Evolutionary conservation across 2,329 filamentous ascomycete species (phyloP), one percentile per base, ranked within the genome.

Genomic region (Fonsecaea erecta): DNA sequence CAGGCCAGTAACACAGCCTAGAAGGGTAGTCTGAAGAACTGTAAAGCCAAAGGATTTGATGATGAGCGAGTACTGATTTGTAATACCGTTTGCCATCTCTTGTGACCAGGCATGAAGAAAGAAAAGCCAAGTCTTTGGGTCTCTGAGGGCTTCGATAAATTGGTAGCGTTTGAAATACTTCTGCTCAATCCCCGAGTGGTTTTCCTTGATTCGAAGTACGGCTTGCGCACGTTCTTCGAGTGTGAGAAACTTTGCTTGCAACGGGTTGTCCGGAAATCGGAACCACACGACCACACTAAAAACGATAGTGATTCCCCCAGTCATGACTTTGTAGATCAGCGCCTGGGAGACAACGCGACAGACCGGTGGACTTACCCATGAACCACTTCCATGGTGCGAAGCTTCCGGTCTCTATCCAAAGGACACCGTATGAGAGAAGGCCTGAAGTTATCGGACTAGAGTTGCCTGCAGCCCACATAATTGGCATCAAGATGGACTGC

Each of bases 391-490:
- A 66, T 26, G 63, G 40, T 28, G 59, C 59, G 48, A 66, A 66
- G 11, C 21, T n/a, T 9, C 53, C 63, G 24, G 72, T 65, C 3
- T 66, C 56, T 55, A 66, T 66, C 52, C 54, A 62, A 9, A 62
- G 48, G 1, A 66, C 60, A 14, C 59, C 63, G 32, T 66, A 66
- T 12, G 63, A 62, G 28, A 66, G 32, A 21, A 64, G 35, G 2
- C 61, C 61, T 6, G 64, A 64, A 7, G 52, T 63, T 34, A 58
- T 64, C 16, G 61, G 56, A 37, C 64, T 63, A 21, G 61, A 67
- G 40, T 63, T 86, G 12, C 88, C 78, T 11, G 85, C 85, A 43
- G 82, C 79, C 72, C 87, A 88, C 86, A 86, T 88, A 71, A 88
- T 80, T 16, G 60, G 60, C 51, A 62, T 63, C 35, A 62, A 32